Evolutionary conservation across 2,329 filamentous ascomycete genomes (phyloP).

Genomic region (Aureobasidium lini): DNA sequence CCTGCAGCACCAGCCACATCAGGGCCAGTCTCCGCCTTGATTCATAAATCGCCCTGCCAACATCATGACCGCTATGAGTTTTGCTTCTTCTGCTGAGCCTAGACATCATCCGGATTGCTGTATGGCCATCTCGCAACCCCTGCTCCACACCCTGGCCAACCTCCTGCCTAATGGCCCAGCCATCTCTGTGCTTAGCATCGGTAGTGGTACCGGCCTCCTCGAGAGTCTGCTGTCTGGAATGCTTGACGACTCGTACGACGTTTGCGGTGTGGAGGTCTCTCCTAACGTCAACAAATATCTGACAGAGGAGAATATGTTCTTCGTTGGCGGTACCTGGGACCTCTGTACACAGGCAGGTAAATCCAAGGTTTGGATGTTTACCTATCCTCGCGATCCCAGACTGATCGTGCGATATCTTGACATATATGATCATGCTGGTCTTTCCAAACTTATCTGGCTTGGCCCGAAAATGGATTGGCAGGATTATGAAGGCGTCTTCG

Average conservation of each 20-base stretch:
- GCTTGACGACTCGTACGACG: constrained; percentile 20
- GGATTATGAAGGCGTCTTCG: constrained; percentile 19
- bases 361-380: constrained; percentile 45
- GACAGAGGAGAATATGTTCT: constrained; percentile 32
- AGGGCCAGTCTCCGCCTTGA: neutral
- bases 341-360: constrained; percentile 34
- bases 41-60: constrained; percentile 4
- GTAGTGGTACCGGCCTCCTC: constrained; percentile 45
- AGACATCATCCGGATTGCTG: constrained; percentile 17
- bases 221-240: constrained; percentile 37
- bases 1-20: constrained; percentile 8
- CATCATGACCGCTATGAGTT: neutral
- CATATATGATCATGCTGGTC: constrained; percentile 21
- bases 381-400: constrained; percentile 44
- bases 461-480: constrained; percentile 37
- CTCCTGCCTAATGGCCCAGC: constrained; percentile 16
- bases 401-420: constrained; percentile 40
- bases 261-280: constrained; percentile 44
- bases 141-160: constrained; percentile 9
- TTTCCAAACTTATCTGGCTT: constrained; percentile 36
- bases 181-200: constrained; percentile 35
- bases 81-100: constrained; percentile 8
- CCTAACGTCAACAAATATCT: constrained; percentile 40
- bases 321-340: constrained; percentile 39
- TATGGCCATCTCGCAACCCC: constrained; percentile 14